Conservation (phyloP, 805 yeast genomes). For the Schizosaccharomyces lindneri region DNA sequence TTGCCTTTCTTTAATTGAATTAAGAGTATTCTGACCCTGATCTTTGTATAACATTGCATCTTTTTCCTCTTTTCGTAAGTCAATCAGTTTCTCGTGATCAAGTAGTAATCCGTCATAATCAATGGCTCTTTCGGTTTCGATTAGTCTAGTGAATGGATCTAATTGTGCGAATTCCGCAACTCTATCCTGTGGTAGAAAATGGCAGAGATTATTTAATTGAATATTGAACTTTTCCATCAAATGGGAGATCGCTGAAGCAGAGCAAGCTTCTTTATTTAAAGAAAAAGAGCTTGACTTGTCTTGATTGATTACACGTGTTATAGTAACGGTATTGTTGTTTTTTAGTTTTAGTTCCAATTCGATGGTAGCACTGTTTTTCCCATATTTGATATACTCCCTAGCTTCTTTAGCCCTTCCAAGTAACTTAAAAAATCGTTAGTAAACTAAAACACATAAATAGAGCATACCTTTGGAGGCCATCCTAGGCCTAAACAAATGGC, state of each 20-base stretch:
- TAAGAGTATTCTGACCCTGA: slow-evolving; percentile 15
- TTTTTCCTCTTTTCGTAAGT: slow-evolving; percentile 21
- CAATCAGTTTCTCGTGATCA: slow-evolving; percentile 32
- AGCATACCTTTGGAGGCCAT: slow-evolving; percentile 33
- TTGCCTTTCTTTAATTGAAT: slow-evolving; percentile 12
- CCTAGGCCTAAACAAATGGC: slow-evolving; percentile 78
- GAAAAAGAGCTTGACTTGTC: slow-evolving; percentile 9
- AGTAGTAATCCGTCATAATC: slow-evolving; percentile 32
- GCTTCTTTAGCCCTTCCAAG: slow-evolving; percentile 44
- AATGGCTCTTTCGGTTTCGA: slow-evolving; percentile 61
- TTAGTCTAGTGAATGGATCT: slow-evolving; percentile 45
- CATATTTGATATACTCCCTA: slow-evolving; percentile 49
- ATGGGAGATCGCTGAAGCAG: slow-evolving; percentile 16
- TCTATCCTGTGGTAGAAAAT: slow-evolving; percentile 82
- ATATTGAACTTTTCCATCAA: slow-evolving; percentile 32
- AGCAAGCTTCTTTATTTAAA: slow-evolving; percentile 2
- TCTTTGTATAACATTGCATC: slow-evolving; percentile 8
- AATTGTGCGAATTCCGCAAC: slow-evolving; percentile 78
- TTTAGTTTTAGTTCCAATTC: slow-evolving; percentile 24
- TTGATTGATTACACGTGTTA: slow-evolving; percentile 16
- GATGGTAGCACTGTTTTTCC: slow-evolving; percentile 22
- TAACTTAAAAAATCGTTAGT: slow-evolving; percentile 11
- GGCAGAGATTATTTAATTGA: slow-evolving; percentile 78
- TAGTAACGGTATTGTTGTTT: slow-evolving; percentile 9
- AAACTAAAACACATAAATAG: not conserved